Evolutionary conservation across 768 basidiomycete genomes (phyloP), one percentile per base, ranked within the genome.

Genomic region (Lactarius evosmus): DNA sequence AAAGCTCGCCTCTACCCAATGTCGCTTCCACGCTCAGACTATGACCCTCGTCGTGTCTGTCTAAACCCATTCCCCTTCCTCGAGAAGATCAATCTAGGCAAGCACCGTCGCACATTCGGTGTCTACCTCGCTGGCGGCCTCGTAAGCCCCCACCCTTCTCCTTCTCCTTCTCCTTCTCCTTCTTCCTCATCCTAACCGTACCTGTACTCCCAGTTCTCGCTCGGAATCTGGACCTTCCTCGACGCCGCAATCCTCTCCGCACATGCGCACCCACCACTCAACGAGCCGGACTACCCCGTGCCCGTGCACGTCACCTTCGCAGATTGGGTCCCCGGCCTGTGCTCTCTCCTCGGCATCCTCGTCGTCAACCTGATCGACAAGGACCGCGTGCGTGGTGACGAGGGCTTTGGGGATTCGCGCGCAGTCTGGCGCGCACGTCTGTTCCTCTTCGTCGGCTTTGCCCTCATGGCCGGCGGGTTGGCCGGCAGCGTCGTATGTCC

Each of bases 251-350:
- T 98, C 59, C 82, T 94, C 44, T 97, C 95, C 11, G 85, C 90
- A 3, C 92, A 96, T 70, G 92, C 93, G 0, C 85, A 83, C 59
- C 77, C 91, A 1, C 90, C 92, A 3, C 83, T 83, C 66, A 87
- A 84, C 41, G 81, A 86, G 4, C 88, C 89, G 2, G 81, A 88
- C 69, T 80, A 85, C 57, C 83, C 85, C 0, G 79, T 85, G 1
- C 88, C 87, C 9, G 85, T 90, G 14, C 93, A 93, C 71, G 91
- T 99, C 73, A 78, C 83, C 14, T 97, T 98, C 73, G 86, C 93
- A 60, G 97, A 98, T 79, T 99, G 97, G 97, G 79, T 97, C n/a
- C 94, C 96, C 0, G 96, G 95, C 25, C 85, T 98, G 69, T 94
- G 89, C 75, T 93, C 93, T 7, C 83, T 97, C 33, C 77, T 98